Percentiles rank a stretch among this genome's conserved stretches.
These are phyloP conservation scores for Chaetomium globosum DNA, from an alignment of 2,329 filamentous ascomycete species.

Conservation along the genomic window DNA sequence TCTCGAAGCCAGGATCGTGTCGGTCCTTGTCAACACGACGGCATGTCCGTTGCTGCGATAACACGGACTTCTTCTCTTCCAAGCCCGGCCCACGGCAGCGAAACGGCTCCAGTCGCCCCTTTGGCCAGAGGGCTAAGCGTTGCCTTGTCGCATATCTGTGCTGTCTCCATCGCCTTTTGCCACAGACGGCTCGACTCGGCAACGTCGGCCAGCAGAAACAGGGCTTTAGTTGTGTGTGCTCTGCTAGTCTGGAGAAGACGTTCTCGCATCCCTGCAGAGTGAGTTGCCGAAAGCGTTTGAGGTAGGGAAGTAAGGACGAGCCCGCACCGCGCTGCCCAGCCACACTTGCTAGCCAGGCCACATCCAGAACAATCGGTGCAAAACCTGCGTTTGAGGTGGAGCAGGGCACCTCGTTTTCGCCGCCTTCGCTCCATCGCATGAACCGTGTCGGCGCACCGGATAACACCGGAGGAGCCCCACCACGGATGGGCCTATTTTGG, in stretches of 20 bases:
- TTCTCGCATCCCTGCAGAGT: background rate
- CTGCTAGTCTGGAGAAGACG: background rate
- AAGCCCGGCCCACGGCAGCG: background rate
- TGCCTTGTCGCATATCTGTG: background rate
- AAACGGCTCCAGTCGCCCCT: background rate
- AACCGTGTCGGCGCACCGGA: background rate
- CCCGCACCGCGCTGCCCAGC: background rate
- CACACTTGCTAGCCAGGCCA: background rate
- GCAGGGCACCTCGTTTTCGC: constrained; percentile 22
- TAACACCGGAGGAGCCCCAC: constrained; percentile 15
- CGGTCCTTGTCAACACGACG: background rate
- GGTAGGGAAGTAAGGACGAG: no score
- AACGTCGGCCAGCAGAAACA: background rate
- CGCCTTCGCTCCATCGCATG: constrained; percentile 24
- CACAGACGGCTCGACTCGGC: background rate
- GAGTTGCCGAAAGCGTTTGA: no score
- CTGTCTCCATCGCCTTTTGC: constrained; percentile 10
- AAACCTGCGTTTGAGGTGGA: constrained; percentile 18
- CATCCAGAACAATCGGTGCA: constrained; percentile 7
- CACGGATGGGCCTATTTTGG: constrained; percentile 5
- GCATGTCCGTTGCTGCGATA: background rate
- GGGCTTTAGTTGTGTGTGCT: background rate
- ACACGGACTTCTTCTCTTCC: background rate
- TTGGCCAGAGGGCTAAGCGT: background rate
- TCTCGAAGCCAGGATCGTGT: constrained; percentile 11